A percentile compares a stretch with the other conserved stretches of the same genome.
These are phyloP conservation scores for Globisporangium mamillatum DNA, from an alignment of 352 stramenopile species.

Conservation along the genomic window DNA sequence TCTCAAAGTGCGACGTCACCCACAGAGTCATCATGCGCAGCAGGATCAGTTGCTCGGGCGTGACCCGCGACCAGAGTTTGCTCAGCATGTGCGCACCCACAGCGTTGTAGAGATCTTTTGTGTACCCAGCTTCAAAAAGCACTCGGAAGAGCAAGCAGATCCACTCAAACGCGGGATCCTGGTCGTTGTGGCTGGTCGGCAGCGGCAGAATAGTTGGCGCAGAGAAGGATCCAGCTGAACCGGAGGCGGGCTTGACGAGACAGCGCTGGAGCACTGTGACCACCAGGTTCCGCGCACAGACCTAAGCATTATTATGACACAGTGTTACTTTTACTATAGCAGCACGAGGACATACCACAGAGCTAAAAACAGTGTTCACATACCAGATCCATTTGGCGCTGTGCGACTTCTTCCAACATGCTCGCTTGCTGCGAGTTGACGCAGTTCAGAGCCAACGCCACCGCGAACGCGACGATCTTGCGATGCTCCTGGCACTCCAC, in stretches of 20 bases:
- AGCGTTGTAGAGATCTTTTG: slow-evolving; percentile 64
- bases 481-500: slow-evolving; percentile 77
- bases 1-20: slow-evolving; percentile 29
- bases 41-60: slow-evolving; percentile 77
- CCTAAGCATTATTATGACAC: slow-evolving; percentile 19
- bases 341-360: background rate
- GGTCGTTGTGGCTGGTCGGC: slow-evolving; percentile 26
- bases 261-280: slow-evolving; percentile 79
- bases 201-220: background rate
- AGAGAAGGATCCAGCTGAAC: background rate
- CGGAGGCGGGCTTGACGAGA: slow-evolving; percentile 34
- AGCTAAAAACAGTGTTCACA: background rate
- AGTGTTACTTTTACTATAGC: too few species aligned
- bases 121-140: slow-evolving; percentile 46
- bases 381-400: slow-evolving; percentile 56
- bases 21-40: slow-evolving; percentile 75
- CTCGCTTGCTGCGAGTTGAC: slow-evolving; percentile 32
- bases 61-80: slow-evolving; percentile 76
- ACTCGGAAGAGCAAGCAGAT: slow-evolving; percentile 63
- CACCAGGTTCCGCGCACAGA: slow-evolving; percentile 63
- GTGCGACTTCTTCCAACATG: slow-evolving; percentile 12
- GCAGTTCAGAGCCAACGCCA: slow-evolving; percentile 67
- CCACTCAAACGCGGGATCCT: slow-evolving; percentile 79
- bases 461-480: slow-evolving; percentile 69
- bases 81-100: slow-evolving; percentile 75